A percentile compares a stretch with the other conserved stretches of the same genome.
Evolutionary conservation across 2,329 filamentous ascomycete genomes (phyloP).

Genomic region (Trematosphaeria pertusa): DNA sequence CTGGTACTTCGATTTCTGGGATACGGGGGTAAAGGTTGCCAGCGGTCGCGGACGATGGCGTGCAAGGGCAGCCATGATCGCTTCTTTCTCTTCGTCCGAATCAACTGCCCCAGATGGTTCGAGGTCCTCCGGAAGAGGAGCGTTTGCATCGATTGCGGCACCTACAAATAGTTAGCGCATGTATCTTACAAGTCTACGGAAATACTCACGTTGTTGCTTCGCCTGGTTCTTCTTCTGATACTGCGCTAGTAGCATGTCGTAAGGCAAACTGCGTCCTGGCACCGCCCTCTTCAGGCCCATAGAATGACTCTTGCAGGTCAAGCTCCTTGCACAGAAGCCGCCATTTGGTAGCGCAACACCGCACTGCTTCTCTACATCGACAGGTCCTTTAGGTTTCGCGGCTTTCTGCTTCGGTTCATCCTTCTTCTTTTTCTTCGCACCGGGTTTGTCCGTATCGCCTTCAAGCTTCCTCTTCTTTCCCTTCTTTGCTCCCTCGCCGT

Average conservation of each 20-base stretch:
- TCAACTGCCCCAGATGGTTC: slow-evolving; percentile 78
- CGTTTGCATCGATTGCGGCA: slow-evolving; percentile 92
- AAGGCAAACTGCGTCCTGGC: slow-evolving; percentile 83
- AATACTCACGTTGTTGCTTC: slow-evolving; percentile 85
- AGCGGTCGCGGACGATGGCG: slow-evolving; percentile 81
- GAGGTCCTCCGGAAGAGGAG: slow-evolving; percentile 83
- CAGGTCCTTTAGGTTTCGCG: slow-evolving; percentile 87
- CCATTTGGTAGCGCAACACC: slow-evolving; percentile 87
- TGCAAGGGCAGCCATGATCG: slow-evolving; percentile 79
- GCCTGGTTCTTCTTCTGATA: slow-evolving; percentile 95
- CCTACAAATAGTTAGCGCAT: slow-evolving; percentile 59
- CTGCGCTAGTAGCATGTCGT: slow-evolving; percentile 80
- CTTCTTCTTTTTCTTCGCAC: slow-evolving; percentile 88
- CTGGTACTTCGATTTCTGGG: slow-evolving; percentile 63
- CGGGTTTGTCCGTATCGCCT: slow-evolving; percentile 77
- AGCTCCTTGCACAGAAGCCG: slow-evolving; percentile 82
- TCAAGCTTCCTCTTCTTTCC: slow-evolving; percentile 58
- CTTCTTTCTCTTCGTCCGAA: slow-evolving; percentile 90
- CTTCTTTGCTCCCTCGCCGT: slow-evolving; percentile 50
- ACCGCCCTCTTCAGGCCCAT: slow-evolving; percentile 94
- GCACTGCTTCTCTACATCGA: slow-evolving; percentile 93
- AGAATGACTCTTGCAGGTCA: slow-evolving; percentile 94
- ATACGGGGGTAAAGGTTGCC: slow-evolving; percentile 66
- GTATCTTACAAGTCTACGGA: not conserved
- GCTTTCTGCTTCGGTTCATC: slow-evolving; percentile 85